phyloP scores from a whole-genome alignment of 768 basidiomycete species.

The Lentinus tigrinus region DNA sequence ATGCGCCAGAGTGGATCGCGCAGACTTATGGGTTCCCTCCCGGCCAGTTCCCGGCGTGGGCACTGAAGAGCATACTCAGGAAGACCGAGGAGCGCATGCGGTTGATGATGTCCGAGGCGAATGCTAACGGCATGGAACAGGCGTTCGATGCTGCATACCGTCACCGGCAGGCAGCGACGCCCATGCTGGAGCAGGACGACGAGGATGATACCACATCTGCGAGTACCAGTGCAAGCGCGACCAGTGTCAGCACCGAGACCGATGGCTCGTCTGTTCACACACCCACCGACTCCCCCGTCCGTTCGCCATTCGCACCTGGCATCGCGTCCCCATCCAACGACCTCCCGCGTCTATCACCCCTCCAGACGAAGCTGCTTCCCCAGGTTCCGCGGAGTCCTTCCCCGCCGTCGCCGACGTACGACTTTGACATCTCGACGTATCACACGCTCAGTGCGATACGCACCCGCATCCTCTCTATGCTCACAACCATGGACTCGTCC shows the following conservation, averaged over 20 bases:
- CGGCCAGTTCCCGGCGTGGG: constrained; percentile 53
- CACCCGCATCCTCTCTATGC: constrained; percentile 31
- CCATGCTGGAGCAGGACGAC: constrained; percentile 5
- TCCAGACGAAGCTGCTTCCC: constrained; percentile 1
- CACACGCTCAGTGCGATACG: constrained; percentile 27
- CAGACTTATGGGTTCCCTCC: constrained; percentile 14
- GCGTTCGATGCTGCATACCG: neutral
- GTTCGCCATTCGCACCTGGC: constrained; percentile 11
- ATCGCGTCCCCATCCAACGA: neutral
- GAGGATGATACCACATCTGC: constrained; percentile 11
- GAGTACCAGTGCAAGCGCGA: constrained; percentile 10
- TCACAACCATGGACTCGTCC: constrained; percentile 36
- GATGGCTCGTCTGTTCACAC: constrained; percentile 30
- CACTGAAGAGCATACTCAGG: constrained; percentile 52
- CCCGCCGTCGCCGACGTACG: constrained; percentile 13
- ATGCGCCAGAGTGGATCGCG: constrained; percentile 5
- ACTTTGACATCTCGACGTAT: constrained; percentile 29
- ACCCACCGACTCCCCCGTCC: constrained; percentile 18
- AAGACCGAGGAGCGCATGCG: constrained; percentile 37
- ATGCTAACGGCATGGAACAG: constrained; percentile 2
- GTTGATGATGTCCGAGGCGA: constrained; percentile 15
- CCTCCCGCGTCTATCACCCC: neutral
- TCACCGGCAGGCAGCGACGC: neutral
- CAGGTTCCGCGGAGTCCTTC: constrained; percentile 18
- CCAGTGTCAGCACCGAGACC: constrained; percentile 23